These are phyloP conservation scores for Phytophthora podocarpi DNA, from an alignment of 352 stramenopile genomes.

Conservation along the genomic window DNA sequence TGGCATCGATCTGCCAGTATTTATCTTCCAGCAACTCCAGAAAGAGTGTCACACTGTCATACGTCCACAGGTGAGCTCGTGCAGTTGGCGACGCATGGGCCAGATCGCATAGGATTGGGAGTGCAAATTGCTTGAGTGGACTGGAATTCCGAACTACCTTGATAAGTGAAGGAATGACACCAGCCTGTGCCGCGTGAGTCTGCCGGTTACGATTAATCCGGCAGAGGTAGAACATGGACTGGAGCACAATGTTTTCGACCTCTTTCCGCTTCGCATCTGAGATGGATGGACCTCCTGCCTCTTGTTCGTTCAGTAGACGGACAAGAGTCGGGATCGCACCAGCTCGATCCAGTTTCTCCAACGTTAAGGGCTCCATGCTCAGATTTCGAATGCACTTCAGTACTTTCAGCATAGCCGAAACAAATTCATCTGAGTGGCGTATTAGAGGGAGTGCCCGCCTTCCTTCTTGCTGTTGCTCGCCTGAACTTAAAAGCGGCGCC, in stretches of 20 bases:
- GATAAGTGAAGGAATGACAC: constrained; percentile 91
- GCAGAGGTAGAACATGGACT: constrained; percentile 94
- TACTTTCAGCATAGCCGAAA: constrained; percentile 74
- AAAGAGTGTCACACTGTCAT: constrained; percentile 85
- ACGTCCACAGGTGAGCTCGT: constrained; percentile 85
- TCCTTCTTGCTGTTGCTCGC: constrained; percentile 3
- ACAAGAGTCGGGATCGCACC: constrained; percentile 89
- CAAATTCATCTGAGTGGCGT: constrained; percentile 52
- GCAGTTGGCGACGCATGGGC: constrained; percentile 88
- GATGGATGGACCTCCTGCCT: constrained; percentile 27
- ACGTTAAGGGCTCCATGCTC: constrained; percentile 90
- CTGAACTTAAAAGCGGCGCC: constrained; percentile 15
- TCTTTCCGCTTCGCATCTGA: constrained; percentile 70
- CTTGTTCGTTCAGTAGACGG: constrained; percentile 67
- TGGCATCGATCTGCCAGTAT: constrained; percentile 90
- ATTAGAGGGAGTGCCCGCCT: constrained; percentile 22
- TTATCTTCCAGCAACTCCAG: constrained; percentile 87
- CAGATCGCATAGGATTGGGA: constrained; percentile 92
- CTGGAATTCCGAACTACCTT: constrained; percentile 84
- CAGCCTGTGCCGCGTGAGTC: constrained; percentile 87
- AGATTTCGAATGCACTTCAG: constrained; percentile 90
- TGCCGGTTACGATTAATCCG: constrained; percentile 92
- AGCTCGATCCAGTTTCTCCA: constrained; percentile 89
- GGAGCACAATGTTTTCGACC: constrained; percentile 91
- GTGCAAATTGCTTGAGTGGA: constrained; percentile 92